Evolutionary conservation across 257 asterid species (phyloP).

Genomic region (Solanum etuberosum): DNA sequence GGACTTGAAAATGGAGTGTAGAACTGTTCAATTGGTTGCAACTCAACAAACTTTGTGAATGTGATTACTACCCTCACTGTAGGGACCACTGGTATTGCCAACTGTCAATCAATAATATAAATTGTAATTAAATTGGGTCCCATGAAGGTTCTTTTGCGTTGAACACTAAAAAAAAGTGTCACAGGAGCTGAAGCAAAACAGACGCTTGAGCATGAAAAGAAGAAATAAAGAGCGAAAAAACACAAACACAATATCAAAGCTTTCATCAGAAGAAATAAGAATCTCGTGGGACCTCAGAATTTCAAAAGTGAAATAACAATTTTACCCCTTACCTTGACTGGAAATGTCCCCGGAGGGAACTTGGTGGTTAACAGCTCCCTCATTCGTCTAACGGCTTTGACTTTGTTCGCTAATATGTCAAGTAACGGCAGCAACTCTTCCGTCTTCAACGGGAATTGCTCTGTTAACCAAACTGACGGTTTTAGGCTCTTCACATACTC

Average conservation of each 20-base stretch:
- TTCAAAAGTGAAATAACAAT: neutral
- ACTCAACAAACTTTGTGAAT: conserved; percentile 75
- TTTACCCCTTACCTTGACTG: conserved; percentile 78
- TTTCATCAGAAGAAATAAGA: neutral
- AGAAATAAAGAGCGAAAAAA: conserved; percentile 25
- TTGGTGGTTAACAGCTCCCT: conserved; percentile 92
- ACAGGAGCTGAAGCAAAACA: neutral
- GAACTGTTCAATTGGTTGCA: conserved; percentile 59
- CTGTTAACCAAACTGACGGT: conserved; percentile 88
- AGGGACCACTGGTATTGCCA: conserved; percentile 94
- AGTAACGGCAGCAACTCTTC: conserved; percentile 89
- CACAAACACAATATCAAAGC: neutral
- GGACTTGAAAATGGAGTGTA: conserved; percentile 90
- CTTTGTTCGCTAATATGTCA: conserved; percentile 74
- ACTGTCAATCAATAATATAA: conserved; percentile 35
- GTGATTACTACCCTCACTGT: conserved; percentile 90
- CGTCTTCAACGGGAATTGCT: conserved; percentile 80
- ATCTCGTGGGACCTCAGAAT: neutral
- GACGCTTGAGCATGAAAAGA: conserved; percentile 46
- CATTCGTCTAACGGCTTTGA: conserved; percentile 87
- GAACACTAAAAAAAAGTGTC: neutral
- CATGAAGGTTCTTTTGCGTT: neutral
- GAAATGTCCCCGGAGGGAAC: conserved; percentile 82
- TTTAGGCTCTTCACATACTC: conserved; percentile 63
- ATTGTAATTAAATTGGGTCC: neutral